Evolutionary conservation across 352 stramenopile genomes (phyloP).

Genomic region (Phytophthora rubi): DNA sequence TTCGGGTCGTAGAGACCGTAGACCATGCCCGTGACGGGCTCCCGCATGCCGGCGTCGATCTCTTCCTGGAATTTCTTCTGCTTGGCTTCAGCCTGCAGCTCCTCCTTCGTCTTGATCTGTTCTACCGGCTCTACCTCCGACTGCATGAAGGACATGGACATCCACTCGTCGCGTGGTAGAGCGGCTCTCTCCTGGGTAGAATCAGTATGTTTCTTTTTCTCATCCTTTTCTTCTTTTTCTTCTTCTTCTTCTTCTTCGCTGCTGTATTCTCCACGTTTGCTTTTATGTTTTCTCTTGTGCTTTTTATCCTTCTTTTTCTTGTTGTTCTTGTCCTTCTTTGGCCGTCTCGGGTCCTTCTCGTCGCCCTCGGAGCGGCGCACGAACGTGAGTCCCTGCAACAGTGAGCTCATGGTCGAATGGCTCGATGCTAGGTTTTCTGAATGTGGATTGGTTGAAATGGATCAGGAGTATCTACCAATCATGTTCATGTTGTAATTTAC

Average conservation of each 20-base stretch:
- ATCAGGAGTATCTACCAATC: constrained; percentile 1
- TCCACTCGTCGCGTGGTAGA: constrained; percentile 79
- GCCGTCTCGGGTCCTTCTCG: constrained; percentile 28
- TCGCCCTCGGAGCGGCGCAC: constrained; percentile 34
- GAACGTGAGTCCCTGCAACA: constrained; percentile 81
- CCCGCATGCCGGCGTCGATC: constrained; percentile 74
- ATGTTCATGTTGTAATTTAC: neutral
- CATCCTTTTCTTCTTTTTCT: constrained; percentile 1
- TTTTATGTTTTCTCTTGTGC: constrained; percentile 39
- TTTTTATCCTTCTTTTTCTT: constrained; percentile 48
- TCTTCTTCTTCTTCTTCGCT: constrained; percentile 28
- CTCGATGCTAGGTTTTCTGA: neutral
- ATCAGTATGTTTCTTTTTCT: neutral
- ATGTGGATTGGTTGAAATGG: constrained; percentile 32
- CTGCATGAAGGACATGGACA: constrained; percentile 77
- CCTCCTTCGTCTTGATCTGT: constrained; percentile 45
- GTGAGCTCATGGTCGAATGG: constrained; percentile 44
- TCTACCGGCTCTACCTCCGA: constrained; percentile 24
- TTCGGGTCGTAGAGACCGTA: constrained; percentile 86
- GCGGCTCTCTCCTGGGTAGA: constrained; percentile 4
- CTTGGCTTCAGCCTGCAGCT: constrained; percentile 54
- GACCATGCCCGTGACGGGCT: constrained; percentile 81
- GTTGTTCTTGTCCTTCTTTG: constrained; percentile 48
- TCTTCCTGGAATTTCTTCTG: constrained; percentile 73
- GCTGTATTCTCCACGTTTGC: constrained; percentile 25